A percentile compares a stretch with the other conserved stretches of the same genome.
These are phyloP conservation scores for Tricholoma flavovirens DNA, from an alignment of 768 basidiomycete genomes.

Conservation along the genomic window DNA sequence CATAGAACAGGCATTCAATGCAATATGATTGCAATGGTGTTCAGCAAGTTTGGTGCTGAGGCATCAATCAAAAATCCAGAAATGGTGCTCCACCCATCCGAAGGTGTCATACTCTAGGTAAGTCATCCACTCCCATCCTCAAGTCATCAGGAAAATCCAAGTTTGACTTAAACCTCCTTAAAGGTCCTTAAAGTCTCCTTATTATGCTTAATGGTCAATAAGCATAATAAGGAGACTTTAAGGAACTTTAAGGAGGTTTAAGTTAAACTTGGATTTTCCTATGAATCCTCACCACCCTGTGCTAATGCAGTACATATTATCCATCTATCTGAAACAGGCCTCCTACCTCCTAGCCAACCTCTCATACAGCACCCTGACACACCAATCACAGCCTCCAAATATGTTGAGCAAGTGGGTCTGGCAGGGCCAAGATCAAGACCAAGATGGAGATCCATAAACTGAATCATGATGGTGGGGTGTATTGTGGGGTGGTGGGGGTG, in stretches of 20 bases:
- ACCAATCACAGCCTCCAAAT: constrained; percentile 49
- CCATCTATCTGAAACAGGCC: no score
- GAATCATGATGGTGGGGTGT: constrained; percentile 55
- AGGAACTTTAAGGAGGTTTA: no score
- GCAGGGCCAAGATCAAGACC: constrained; percentile 32
- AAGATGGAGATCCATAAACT: constrained; percentile 53
- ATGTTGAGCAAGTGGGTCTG: constrained; percentile 44
- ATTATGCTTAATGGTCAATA: no score
- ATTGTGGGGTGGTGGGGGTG: constrained; percentile 27
- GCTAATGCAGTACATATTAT: no score
- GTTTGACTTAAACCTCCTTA: no score
- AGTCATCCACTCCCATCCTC: background rate
- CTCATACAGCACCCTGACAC: constrained; percentile 47
- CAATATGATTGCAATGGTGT: no score
- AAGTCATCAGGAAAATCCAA: no score
- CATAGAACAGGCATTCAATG: constrained; percentile 66
- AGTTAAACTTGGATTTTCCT: no score
- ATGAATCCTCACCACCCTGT: no score
- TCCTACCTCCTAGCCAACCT: constrained; percentile 64
- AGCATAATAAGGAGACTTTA: no score
- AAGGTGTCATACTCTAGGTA: constrained; percentile 51
- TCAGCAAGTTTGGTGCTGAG: constrained; percentile 44
- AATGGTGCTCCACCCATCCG: constrained; percentile 41
- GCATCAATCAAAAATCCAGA: constrained; percentile 42
- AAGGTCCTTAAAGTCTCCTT: no score